phyloP scores from a whole-genome alignment of 2,329 filamentous ascomycete genomes.

The Allantophomopsis cytisporea region DNA sequence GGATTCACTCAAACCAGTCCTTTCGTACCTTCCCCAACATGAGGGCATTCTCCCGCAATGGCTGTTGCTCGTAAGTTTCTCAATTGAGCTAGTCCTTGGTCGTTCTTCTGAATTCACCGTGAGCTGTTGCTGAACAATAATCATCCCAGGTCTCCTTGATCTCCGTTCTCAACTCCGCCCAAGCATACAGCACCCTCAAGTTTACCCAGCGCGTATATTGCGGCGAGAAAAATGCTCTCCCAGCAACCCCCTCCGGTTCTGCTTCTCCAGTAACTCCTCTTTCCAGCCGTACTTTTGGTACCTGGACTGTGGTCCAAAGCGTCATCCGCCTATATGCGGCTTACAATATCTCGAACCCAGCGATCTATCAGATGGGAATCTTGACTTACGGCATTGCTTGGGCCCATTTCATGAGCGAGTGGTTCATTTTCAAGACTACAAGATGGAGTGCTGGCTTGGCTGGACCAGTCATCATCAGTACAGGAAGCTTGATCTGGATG shows the following conservation, averaged over 20 bases:
- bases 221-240: constrained; percentile 27
- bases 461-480: constrained; percentile 39
- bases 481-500: constrained; percentile 44
- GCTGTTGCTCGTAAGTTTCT: constrained; percentile 41
- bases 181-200: constrained; percentile 67
- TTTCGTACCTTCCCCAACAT: constrained; percentile 16
- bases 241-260: constrained; percentile 19
- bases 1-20: constrained; percentile 2
- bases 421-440: constrained; percentile 65
- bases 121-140: not conserved
- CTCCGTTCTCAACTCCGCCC: constrained; percentile 72
- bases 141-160: constrained; percentile 59
- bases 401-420: constrained; percentile 51
- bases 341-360: constrained; percentile 46
- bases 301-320: constrained; percentile 51
- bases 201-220: constrained; percentile 85
- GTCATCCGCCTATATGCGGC: constrained; percentile 52
- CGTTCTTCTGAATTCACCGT: too few species aligned
- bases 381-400: constrained; percentile 51
- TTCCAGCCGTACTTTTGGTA: constrained; percentile 53
- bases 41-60: constrained; percentile 45
- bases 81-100: too few species aligned
- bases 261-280: constrained; percentile 53
- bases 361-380: constrained; percentile 48
- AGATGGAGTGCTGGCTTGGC: constrained; percentile 43